Base-by-base conservation (phyloP, 257 asterid genomes). In the Fraxinus excelsior region DNA sequence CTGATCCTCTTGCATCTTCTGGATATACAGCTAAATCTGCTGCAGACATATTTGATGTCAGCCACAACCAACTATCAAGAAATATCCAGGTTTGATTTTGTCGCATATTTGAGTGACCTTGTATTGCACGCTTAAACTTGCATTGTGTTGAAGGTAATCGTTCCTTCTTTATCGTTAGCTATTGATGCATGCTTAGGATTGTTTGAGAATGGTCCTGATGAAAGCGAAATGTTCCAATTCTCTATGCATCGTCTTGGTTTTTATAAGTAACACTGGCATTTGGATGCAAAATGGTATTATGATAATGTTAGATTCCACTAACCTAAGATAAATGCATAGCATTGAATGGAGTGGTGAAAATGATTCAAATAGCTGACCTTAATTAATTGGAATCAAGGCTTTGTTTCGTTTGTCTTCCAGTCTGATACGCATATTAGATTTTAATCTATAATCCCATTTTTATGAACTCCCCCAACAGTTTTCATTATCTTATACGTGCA, bases 1-100 rank as follows among this genome's bases (percentile, higher is more conserved):
- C 83, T 65, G 80, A 79, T 79, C 75, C 79, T 65, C 74, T 79
- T 67, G 35, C 87, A 4, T 80, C 84, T 79, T 77, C 83, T 80
- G 89, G 83, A 77, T 77, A 44, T 46, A 72, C 71, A 73, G 78
- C 77, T 74, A 79, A 58, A 69, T 77, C 82, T 37, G 40, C 2
- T 66, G 73, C 80, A 2, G 76, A 78, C 44, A 68, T 80, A 51
- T 70, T 81, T 80, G 85, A 78, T 40, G 76, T 74, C 81, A 72
- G 65, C 65, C 71, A 60, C 64, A 72, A 78, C 69, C 70, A 73
- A 46, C 84, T 71, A 62, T 58, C 86, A 35, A 84, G 68, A 65
- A 76, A 77, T 56, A 37, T 71, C 65, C 85, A 85, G 86, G 84
- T 84, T 4, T 53, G 35, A 10, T 72, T 65, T 68, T 77, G 31